Conservation (phyloP, 345 rosid species). For the Eutrema heterophyllum region DNA sequence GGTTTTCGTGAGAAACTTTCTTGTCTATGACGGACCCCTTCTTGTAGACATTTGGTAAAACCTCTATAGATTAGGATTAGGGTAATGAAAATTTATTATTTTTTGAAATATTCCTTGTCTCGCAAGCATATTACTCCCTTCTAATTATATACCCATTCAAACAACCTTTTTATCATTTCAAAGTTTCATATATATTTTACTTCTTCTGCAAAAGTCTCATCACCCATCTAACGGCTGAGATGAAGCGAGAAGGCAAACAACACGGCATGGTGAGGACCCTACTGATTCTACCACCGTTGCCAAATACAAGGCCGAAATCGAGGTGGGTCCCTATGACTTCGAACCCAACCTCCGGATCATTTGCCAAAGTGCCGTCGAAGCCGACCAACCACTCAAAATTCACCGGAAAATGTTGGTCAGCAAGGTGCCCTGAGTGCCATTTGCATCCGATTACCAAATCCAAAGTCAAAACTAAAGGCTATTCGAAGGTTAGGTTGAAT, state of each 20-base stretch:
- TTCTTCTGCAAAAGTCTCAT: background rate
- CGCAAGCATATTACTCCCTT: slow-evolving; percentile 23
- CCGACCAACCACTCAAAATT: slow-evolving; percentile 85
- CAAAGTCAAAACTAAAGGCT: slow-evolving; percentile 28
- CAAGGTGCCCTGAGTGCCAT: slow-evolving; percentile 40
- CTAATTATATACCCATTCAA: background rate
- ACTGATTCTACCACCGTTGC: background rate
- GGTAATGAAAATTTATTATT: too few species aligned
- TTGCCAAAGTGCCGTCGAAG: slow-evolving; percentile 41
- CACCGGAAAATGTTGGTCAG: slow-evolving; percentile 61
- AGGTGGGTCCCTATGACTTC: slow-evolving; percentile 34
- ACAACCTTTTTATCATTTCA: slow-evolving; percentile 9
- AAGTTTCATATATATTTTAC: background rate
- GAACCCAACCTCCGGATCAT: slow-evolving; percentile 52
- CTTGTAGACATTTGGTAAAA: background rate
- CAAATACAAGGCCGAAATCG: slow-evolving; percentile 30
- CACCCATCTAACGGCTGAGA: slow-evolving; percentile 15
- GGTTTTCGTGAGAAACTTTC: background rate
- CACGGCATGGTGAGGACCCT: slow-evolving; percentile 62
- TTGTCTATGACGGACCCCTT: background rate
- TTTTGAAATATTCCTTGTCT: slow-evolving; percentile 16
- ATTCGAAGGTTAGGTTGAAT: slow-evolving; percentile 42
- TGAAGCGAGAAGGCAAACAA: slow-evolving; percentile 71
- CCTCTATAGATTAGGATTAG: too few species aligned
- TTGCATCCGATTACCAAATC: slow-evolving; percentile 29